phyloP scores from a whole-genome alignment of 2,329 filamentous ascomycete genomes.

The Nothopassalora personata region DNA sequence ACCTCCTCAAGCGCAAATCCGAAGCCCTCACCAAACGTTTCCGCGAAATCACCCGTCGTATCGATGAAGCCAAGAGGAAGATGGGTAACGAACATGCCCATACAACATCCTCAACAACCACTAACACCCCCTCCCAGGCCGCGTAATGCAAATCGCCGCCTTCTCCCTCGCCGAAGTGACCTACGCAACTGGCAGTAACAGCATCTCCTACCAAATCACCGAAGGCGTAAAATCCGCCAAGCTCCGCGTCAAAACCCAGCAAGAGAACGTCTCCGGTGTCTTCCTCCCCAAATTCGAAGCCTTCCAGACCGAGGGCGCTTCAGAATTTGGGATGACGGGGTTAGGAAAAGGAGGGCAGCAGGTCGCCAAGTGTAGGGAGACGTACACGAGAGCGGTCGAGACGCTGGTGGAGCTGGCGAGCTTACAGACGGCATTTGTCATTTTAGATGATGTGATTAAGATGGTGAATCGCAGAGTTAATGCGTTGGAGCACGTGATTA shows the following conservation, averaged over 20 bases:
- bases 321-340: slow-evolving; percentile 93
- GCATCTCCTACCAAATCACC: slow-evolving; percentile 95
- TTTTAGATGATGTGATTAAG: slow-evolving; percentile 97
- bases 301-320: slow-evolving; percentile 76
- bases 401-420: slow-evolving; percentile 92
- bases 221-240: slow-evolving; percentile 90
- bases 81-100: slow-evolving; percentile 59
- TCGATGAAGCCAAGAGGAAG: slow-evolving; percentile 98
- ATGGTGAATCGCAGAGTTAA: slow-evolving; percentile 98
- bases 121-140: slow-evolving; percentile 25
- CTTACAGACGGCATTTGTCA: slow-evolving; percentile 95
- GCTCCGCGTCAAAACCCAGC: slow-evolving; percentile 88
- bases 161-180: slow-evolving; percentile 97
- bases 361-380: slow-evolving; percentile 90
- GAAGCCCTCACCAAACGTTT: slow-evolving; percentile 86
- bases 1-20: slow-evolving; percentile 92
- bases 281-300: slow-evolving; percentile 90
- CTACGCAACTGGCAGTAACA: slow-evolving; percentile 82
- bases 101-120: neutral
- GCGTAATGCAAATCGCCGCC: slow-evolving; percentile 97
- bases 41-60: slow-evolving; percentile 87
- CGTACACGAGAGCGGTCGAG: slow-evolving; percentile 91
- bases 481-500: slow-evolving; percentile 41
- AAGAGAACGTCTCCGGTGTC: slow-evolving; percentile 98
- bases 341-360: slow-evolving; percentile 96